A percentile compares a stretch with the other conserved stretches of the same genome.
These are phyloP conservation scores for Amphicarpaea edgeworthii DNA, from an alignment of 306 rosid genomes.

Conservation along the genomic window DNA sequence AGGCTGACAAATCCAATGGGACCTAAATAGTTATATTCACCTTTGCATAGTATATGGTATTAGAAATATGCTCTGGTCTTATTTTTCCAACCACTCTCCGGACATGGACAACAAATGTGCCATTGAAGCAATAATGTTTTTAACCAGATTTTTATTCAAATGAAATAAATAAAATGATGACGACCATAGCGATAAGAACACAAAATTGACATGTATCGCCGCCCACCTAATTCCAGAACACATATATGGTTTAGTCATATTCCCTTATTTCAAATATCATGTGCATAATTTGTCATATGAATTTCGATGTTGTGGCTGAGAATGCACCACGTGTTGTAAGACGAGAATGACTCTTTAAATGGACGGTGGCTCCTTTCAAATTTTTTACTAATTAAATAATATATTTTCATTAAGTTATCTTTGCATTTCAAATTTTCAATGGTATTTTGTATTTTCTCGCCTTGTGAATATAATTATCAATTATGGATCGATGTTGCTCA, in stretches of 20 bases:
- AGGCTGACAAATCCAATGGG: conserved; percentile 47
- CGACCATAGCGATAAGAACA: conserved; percentile 7
- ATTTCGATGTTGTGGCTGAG: conserved; percentile 44
- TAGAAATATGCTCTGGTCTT: background rate
- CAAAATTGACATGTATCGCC: conserved; percentile 40
- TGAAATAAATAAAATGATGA: background rate
- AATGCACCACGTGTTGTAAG: conserved; percentile 50
- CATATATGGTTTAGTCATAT: background rate
- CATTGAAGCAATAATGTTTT: conserved; percentile 29
- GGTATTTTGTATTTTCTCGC: background rate
- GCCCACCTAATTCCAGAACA: conserved; percentile 45
- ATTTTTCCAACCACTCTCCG: conserved; percentile 46
- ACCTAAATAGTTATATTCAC: conserved; percentile 19
- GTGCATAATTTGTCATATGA: conserved; percentile 4
- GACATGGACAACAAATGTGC: conserved; percentile 51
- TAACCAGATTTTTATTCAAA: background rate
- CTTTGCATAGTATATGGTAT: background rate
- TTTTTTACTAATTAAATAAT: conserved; percentile 11
- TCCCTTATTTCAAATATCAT: conserved; percentile 13
- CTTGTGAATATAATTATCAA: background rate
- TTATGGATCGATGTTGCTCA: background rate
- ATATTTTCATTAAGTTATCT: conserved; percentile 30
- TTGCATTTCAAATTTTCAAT: background rate
- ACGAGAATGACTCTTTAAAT: conserved; percentile 49
- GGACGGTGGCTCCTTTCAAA: conserved; percentile 51